phyloP scores from a whole-genome alignment of 306 rosid species.

The Acacia crassicarpa region DNA sequence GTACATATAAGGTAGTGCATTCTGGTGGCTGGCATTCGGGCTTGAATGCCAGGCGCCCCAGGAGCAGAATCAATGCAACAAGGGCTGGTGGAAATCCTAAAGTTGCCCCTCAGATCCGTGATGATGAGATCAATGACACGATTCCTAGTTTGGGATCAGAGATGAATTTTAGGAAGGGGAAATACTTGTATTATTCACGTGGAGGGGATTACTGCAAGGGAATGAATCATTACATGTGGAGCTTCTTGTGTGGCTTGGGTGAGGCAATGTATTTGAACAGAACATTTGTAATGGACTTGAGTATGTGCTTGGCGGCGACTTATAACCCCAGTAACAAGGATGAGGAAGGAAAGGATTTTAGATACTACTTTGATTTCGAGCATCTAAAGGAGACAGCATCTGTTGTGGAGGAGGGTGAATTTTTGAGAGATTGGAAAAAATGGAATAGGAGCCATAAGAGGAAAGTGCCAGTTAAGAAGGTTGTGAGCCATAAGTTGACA shows the following conservation, averaged over 20 bases:
- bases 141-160: constrained; percentile 80
- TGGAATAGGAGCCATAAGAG: constrained; percentile 78
- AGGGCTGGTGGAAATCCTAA: constrained; percentile 8
- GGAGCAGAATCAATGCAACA: constrained; percentile 7
- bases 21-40: constrained; percentile 94
- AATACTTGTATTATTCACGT: constrained; percentile 87
- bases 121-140: constrained; percentile 92
- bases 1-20: constrained; percentile 70
- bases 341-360: constrained; percentile 92
- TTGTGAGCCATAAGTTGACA: constrained; percentile 62
- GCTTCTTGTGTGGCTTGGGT: constrained; percentile 96
- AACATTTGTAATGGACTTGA: constrained; percentile 96
- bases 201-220: constrained; percentile 99
- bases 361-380: constrained; percentile 95
- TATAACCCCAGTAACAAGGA: constrained; percentile 76
- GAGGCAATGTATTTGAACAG: constrained; percentile 94
- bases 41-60: constrained; percentile 61
- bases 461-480: constrained; percentile 72
- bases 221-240: constrained; percentile 95
- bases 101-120: constrained; percentile 30
- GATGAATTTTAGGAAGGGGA: constrained; percentile 76
- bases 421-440: constrained; percentile 80
- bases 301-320: constrained; percentile 66
- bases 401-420: constrained; percentile 87
- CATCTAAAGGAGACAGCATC: constrained; percentile 88